Evolutionary conservation across 2,329 filamentous ascomycete genomes (phyloP).

Genomic region (Xylariaceae sp.): DNA sequence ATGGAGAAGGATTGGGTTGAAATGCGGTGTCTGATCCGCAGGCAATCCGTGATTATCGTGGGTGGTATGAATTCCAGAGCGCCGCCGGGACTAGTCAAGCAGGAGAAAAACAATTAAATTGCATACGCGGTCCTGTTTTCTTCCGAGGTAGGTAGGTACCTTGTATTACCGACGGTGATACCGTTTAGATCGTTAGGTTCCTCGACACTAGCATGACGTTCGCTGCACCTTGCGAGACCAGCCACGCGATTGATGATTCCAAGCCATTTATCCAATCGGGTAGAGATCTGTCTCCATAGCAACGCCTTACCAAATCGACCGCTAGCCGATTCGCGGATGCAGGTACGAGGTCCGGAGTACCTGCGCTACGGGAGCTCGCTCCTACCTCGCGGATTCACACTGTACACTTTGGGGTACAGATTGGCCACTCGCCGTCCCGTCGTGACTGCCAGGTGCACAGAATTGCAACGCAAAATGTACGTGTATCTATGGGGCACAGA

Average conservation of each 20-base stretch:
- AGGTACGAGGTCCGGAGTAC: not conserved
- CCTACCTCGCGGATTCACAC: no score
- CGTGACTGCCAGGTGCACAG: no score
- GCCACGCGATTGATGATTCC: slow-evolving; percentile 7
- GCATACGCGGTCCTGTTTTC: not conserved
- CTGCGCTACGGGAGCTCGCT: no score
- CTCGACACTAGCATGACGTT: not conserved
- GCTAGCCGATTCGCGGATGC: not conserved
- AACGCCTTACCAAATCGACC: slow-evolving; percentile 18
- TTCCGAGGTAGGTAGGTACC: not conserved
- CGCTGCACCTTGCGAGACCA: not conserved
- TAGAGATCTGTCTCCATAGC: slow-evolving; percentile 25
- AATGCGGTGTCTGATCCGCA: slow-evolving; percentile 8
- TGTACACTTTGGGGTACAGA: no score
- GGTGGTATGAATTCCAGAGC: slow-evolving; percentile 12
- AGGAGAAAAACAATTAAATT: not conserved
- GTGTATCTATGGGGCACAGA: no score
- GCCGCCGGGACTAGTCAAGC: not conserved
- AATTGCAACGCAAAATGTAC: no score
- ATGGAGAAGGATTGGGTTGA: slow-evolving; percentile 7
- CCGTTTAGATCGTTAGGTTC: no score
- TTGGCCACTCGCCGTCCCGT: no score
- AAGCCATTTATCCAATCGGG: slow-evolving; percentile 5
- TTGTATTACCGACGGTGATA: not conserved
- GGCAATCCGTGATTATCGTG: not conserved